A percentile compares a stretch with the other conserved stretches of the same genome.
phyloP scores from a whole-genome alignment of 805 yeast species.

The Candida pini region DNA sequence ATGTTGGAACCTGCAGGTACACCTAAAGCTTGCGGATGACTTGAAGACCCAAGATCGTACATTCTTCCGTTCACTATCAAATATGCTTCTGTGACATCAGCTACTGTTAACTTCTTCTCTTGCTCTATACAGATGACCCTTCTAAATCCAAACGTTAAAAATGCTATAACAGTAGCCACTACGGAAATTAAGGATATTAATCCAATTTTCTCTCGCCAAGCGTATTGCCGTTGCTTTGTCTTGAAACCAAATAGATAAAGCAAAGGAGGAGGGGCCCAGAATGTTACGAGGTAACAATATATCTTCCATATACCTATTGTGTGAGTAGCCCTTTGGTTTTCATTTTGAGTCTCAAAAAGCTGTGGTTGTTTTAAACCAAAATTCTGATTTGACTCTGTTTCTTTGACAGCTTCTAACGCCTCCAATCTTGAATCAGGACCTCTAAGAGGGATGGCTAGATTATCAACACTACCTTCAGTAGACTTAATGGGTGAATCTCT shows the following conservation, averaged over 20 bases:
- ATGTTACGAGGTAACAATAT: conserved; percentile 76
- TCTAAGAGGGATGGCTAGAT: no score
- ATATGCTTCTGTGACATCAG: conserved; percentile 53
- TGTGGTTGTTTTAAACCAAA: no score
- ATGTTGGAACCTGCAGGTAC: conserved; percentile 63
- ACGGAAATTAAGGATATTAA: conserved; percentile 67
- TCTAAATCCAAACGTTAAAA: conserved; percentile 85
- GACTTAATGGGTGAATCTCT: no score
- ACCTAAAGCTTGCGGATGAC: conserved; percentile 81
- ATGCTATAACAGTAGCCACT: conserved; percentile 77
- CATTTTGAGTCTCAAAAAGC: no score
- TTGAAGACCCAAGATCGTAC: conserved; percentile 60
- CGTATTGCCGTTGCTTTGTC: conserved; percentile 77
- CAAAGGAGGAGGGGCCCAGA: conserved; percentile 86
- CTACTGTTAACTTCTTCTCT: conserved; percentile 47
- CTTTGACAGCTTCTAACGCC: no score
- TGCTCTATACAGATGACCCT: conserved; percentile 63
- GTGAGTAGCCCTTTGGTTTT: no score
- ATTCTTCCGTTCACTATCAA: conserved; percentile 80
- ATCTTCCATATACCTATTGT: no score
- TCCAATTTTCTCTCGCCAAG: conserved; percentile 96
- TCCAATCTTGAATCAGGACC: no score
- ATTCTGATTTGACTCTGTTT: no score
- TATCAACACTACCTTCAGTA: no score
- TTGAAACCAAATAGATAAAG: conserved; percentile 70